A percentile compares a stretch with the other conserved stretches of the same genome.
phyloP scores from a whole-genome alignment of 176 grass and related monocot species.

The Secale cereale region DNA sequence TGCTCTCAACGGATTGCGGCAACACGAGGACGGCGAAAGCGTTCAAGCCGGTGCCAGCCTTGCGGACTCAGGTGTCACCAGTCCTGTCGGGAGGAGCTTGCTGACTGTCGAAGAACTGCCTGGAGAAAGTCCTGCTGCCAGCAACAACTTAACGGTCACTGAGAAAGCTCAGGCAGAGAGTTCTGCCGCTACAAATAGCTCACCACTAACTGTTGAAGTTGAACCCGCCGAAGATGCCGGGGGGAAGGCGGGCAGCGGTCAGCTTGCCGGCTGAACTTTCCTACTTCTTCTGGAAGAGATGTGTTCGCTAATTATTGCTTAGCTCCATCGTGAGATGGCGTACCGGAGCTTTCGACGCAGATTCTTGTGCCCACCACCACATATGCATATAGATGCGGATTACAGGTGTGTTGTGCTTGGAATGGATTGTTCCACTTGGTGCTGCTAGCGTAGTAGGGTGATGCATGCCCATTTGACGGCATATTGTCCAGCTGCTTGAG shows the following conservation, averaged over 20 bases:
- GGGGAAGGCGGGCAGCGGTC: slow-evolving; percentile 12
- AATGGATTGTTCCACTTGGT: slow-evolving; percentile 8
- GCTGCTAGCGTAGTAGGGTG: not conserved
- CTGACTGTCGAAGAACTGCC: not conserved
- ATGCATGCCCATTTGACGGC: not conserved
- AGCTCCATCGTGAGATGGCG: not conserved
- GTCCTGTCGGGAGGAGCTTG: slow-evolving; percentile 13
- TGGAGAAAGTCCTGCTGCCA: not conserved
- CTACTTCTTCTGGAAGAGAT: not conserved
- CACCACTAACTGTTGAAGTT: not conserved
- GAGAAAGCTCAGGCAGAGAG: not conserved
- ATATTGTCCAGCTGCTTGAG: not conserved
- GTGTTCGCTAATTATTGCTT: not conserved
- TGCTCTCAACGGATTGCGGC: slow-evolving; percentile 59
- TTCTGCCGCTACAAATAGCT: not conserved
- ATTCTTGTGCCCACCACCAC: slow-evolving; percentile 11
- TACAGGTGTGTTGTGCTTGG: not conserved
- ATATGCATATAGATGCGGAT: not conserved
- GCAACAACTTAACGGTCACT: not conserved
- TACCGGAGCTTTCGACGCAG: not conserved
- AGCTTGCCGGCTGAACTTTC: slow-evolving; percentile 13
- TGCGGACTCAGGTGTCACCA: slow-evolving; percentile 20
- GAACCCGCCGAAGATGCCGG: not conserved
- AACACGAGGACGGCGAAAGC: slow-evolving; percentile 51
- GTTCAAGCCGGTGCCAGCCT: slow-evolving; percentile 20